Evolutionary conservation across 1,139 yeast genomes (phyloP).

Genomic region (Hansenula sp.): DNA sequence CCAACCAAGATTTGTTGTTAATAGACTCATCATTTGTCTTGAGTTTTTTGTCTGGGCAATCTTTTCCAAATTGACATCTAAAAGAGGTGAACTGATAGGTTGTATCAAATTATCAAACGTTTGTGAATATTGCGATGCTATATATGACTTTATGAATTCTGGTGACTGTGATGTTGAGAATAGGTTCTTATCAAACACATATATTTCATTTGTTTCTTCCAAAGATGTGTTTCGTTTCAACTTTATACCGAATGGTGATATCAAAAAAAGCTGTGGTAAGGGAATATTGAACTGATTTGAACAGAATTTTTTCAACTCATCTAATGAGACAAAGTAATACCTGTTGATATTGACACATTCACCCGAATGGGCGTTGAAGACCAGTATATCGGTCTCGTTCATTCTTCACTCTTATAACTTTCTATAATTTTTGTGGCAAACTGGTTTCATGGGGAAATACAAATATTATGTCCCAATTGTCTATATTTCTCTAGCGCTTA

Average conservation of each 20-base stretch:
- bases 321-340: conserved; percentile 33
- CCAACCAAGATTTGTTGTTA: conserved; percentile 51
- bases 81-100: conserved; percentile 42
- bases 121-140: conserved; percentile 7
- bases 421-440: conserved; percentile 1
- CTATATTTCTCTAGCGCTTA: too few relatives aligned
- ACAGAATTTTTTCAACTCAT: conserved; percentile 44
- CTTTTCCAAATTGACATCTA: conserved; percentile 22
- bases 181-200: conserved; percentile 55
- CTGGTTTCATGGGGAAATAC: not conserved
- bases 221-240: conserved; percentile 43
- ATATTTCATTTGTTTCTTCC: conserved; percentile 39
- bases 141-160: conserved; percentile 9
- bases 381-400: conserved; percentile 21
- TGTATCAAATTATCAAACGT: conserved; percentile 29
- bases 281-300: conserved; percentile 37
- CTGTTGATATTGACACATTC: conserved; percentile 27
- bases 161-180: conserved; percentile 28
- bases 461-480: too few relatives aligned
- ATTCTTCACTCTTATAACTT: conserved; percentile 3
- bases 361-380: conserved; percentile 42
- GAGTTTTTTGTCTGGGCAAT: conserved; percentile 15
- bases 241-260: conserved; percentile 63
- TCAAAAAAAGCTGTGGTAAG: conserved; percentile 47
- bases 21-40: conserved; percentile 26